Evolutionary conservation across 441 rosid genomes (phyloP).

Genomic region (Francoa sonchifolia): DNA sequence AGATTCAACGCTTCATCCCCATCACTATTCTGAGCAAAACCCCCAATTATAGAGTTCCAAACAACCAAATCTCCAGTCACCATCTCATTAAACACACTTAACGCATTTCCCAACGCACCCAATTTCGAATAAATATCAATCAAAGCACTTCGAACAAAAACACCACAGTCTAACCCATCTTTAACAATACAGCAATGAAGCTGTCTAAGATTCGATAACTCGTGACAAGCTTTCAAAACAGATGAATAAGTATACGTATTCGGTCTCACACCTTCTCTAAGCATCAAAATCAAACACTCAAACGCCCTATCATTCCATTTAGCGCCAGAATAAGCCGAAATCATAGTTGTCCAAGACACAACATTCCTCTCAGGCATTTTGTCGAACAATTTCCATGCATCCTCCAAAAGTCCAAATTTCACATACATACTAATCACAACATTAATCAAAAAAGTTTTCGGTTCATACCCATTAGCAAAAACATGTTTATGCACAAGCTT

Average conservation of each 20-base stretch:
- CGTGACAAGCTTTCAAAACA: conserved; percentile 45
- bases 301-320: conserved; percentile 35
- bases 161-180: conserved; percentile 52
- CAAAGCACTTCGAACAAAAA: conserved; percentile 59
- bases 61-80: conserved; percentile 49
- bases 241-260: conserved; percentile 61
- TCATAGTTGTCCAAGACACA: conserved; percentile 25
- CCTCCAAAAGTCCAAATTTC: conserved; percentile 29
- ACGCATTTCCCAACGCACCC: conserved; percentile 31
- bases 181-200: conserved; percentile 42
- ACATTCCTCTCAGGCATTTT: conserved; percentile 23
- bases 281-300: conserved; percentile 40
- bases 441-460: conserved; percentile 43
- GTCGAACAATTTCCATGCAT: conserved; percentile 61
- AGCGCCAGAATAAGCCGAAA: conserved; percentile 21
- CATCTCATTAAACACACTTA: conserved; percentile 46
- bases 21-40: conserved; percentile 36
- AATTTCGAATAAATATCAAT: conserved; percentile 58
- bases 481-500: conserved; percentile 37
- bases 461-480: conserved; percentile 29
- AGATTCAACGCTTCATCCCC: conserved; percentile 38
- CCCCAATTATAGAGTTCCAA: conserved; percentile 60
- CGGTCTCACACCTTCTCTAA: conserved; percentile 47
- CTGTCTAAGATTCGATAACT: conserved; percentile 35
- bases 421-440: conserved; percentile 33